phyloP scores from a whole-genome alignment of 225 moss, liverwort and hornwort genomes.

The Pseudisothecium myosuroides region DNA sequence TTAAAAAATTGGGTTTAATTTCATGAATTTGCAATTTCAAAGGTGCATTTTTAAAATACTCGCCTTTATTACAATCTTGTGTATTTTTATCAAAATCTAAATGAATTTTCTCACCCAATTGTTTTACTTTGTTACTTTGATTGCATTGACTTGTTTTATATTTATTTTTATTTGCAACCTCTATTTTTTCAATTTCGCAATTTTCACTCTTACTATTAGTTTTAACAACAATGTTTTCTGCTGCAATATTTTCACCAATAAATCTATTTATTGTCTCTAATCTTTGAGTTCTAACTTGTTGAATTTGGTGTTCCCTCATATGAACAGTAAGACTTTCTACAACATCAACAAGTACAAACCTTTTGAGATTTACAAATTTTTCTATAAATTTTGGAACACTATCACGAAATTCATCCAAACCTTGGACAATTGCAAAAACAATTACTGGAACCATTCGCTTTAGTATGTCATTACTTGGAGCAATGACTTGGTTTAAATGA shows the following conservation, averaged over 20 bases:
- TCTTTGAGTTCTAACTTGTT: conserved; percentile 25
- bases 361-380: conserved; percentile 24
- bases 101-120: not conserved
- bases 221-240: not conserved
- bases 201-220: not conserved
- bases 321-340: conserved; percentile 47
- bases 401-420: conserved; percentile 39
- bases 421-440: conserved; percentile 61
- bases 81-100: not conserved
- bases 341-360: conserved; percentile 35
- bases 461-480: conserved; percentile 43
- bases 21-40: conserved; percentile 8
- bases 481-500: conserved; percentile 46
- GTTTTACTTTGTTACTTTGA: not conserved
- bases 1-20: not conserved
- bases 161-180: not conserved
- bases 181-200: not conserved
- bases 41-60: not conserved
- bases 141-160: not conserved
- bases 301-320: conserved; percentile 47
- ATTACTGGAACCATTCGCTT: conserved; percentile 55
- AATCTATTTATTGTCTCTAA: not conserved
- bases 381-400: conserved; percentile 29
- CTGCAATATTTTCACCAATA: not conserved
- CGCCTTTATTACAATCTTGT: not conserved